Conservation (phyloP, 139 green algal genomes). For the Volvox reticuliferus region DNA sequence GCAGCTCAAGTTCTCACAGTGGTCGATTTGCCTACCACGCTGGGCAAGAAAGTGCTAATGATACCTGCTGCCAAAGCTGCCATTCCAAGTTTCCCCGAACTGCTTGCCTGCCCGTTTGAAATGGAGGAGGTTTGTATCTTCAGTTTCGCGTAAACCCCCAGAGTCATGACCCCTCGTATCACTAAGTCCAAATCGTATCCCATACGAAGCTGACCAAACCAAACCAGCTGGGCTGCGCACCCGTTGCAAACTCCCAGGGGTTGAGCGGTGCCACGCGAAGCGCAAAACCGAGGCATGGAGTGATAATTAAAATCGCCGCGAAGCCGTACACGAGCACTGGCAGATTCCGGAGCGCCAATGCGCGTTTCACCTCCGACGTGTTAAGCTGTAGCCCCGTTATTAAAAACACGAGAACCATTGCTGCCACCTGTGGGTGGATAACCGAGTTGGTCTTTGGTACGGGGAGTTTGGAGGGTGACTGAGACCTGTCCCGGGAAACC, state of each 20-base stretch:
- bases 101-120: too few relatives aligned
- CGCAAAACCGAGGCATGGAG: constrained; percentile 75
- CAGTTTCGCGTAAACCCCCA: too few relatives aligned
- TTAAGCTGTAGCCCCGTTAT: constrained; percentile 78
- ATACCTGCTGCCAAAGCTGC: too few relatives aligned
- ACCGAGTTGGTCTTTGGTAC: too few relatives aligned
- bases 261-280: constrained; percentile 53
- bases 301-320: constrained; percentile 70
- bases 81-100: too few relatives aligned
- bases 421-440: constrained; percentile 38
- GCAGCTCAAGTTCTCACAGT: too few relatives aligned
- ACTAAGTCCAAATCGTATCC: too few relatives aligned
- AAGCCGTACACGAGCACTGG: constrained; percentile 63
- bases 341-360: constrained; percentile 28
- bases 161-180: too few relatives aligned
- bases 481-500: not conserved
- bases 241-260: constrained; percentile 47
- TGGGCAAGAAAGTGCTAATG: too few relatives aligned
- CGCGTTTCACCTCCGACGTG: constrained; percentile 52
- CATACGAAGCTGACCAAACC: too few relatives aligned
- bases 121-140: too few relatives aligned
- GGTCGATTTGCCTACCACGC: too few relatives aligned
- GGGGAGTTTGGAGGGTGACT: not conserved
- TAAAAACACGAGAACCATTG: constrained; percentile 67
- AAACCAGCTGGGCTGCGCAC: not conserved